Base-by-base conservation (phyloP, 1,284 basidiomycete genomes). In the Ustilago cynodontis region DNA sequence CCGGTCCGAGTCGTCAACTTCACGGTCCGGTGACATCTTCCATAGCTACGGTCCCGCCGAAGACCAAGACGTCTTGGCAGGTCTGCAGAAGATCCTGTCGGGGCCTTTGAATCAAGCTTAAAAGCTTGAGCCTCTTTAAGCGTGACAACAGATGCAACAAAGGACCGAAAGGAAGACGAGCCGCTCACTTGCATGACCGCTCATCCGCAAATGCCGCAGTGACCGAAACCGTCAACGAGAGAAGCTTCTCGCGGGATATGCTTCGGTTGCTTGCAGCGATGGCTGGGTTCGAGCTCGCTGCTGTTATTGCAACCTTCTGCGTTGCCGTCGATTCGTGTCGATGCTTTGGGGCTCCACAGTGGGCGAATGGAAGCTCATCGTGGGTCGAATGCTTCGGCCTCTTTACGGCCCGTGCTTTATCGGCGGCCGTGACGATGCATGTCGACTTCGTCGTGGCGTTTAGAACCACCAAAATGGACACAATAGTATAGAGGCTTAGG, bases 151-250 rank as follows among this genome's bases (percentile, higher is more conserved):
- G 20, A 53, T n/a, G 20, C 35, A 20, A 43, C n/a, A 7, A 16
- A 11, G 3, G 22, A 39, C 52, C 52, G 33, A 54, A 54, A 41
- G 18, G 33, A 37, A 54, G 20, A 39, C 33, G 52, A 54, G 52
- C 35, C 52, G 52, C 35, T 20, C 41, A n/a, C 11, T 20, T 43
- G 41, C 41, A n/a, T 43, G 18, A 20, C 41, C 20, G 2, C 41
- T 43, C n/a, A 43, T 20, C n/a, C 41, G 41, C 6, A 43, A 43
- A 43, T 43, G 41, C 41, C 41, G 41, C 41, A 43, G 10, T 20
- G n/a, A 20, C 41, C 41, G 41, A 43, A 20, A n/a, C 8, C 10
- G 41, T 20, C 41, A 43, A 43, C n/a, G 41, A 20, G 29, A 16
- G 26, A 14, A 29, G 26, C 8, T 35, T 18, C 45, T 5, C n/a